Evolutionary conservation across 108 stramenopile genomes (phyloP).

Genomic region (Pseudonitzschia delicatissima): DNA sequence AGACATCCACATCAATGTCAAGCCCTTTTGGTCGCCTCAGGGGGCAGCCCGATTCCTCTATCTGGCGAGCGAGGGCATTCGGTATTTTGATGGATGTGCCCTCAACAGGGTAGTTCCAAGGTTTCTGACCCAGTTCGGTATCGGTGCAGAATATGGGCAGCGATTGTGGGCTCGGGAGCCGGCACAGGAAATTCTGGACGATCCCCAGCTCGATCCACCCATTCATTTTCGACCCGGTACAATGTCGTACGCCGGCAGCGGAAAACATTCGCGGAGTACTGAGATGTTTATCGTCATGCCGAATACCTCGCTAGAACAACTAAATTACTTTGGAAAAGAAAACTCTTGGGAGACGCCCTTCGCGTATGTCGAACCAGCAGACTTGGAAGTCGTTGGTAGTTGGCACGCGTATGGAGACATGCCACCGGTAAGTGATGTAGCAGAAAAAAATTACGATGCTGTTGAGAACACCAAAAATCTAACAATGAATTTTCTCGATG

Average conservation of each 20-base stretch:
- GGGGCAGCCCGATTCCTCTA: constrained; percentile 23
- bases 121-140: constrained; percentile 85
- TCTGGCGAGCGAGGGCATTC: background rate
- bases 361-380: constrained; percentile 43
- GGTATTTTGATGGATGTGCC: constrained; percentile 21
- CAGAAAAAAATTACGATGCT: background rate
- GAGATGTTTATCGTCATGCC: constrained; percentile 70
- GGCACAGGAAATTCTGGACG: constrained; percentile 29
- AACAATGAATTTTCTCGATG: no score
- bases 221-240: constrained; percentile 46
- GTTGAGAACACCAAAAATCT: background rate
- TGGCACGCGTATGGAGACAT: constrained; percentile 66
- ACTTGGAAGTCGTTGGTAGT: constrained; percentile 25
- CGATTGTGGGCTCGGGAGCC: constrained; percentile 12
- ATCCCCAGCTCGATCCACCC: constrained; percentile 14
- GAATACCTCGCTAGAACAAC: constrained; percentile 38
- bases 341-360: constrained; percentile 74
- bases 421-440: constrained; percentile 33
- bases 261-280: constrained; percentile 39
- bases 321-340: constrained; percentile 41
- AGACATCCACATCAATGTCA: constrained; percentile 4
- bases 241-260: constrained; percentile 55
- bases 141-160: constrained; percentile 43
- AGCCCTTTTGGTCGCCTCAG: constrained; percentile 16
- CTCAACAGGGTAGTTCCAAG: constrained; percentile 48